Evolutionary conservation across 768 basidiomycete species (phyloP).

Genomic region (Lentinula guzmanii): DNA sequence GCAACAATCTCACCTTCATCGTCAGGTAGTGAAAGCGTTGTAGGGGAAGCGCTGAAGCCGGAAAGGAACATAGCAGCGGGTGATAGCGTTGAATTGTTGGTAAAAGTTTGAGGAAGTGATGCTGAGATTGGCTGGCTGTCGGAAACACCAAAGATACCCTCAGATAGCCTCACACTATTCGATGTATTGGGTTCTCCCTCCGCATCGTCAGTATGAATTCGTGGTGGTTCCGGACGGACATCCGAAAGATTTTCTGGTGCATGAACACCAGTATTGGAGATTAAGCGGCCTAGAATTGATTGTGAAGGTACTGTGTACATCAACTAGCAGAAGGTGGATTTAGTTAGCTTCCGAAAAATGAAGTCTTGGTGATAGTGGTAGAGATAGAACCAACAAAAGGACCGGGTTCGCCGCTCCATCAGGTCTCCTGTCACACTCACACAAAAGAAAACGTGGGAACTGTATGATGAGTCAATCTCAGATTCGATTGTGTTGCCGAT

Average conservation of each 20-base stretch:
- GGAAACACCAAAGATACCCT: neutral
- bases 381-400: too few species aligned
- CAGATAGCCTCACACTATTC: neutral
- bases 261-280: neutral
- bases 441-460: neutral
- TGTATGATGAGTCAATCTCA: neutral
- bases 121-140: neutral
- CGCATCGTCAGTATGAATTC: conserved; percentile 1
- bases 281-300: conserved; percentile 5
- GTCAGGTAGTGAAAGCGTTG: conserved; percentile 40
- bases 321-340: neutral
- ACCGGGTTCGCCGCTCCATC: too few species aligned
- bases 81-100: conserved; percentile 27
- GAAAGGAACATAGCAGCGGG: conserved; percentile 75
- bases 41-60: conserved; percentile 43
- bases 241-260: neutral
- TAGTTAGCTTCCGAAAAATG: neutral
- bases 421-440: too few species aligned
- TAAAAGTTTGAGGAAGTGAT: neutral
- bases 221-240: neutral
- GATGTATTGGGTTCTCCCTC: neutral
- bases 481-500: neutral
- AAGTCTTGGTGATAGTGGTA: neutral
- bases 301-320: conserved; percentile 5
- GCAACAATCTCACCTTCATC: conserved; percentile 62